Evolutionary conservation across 306 rosid species (phyloP).

Genomic region (Vachellia collinsii): DNA sequence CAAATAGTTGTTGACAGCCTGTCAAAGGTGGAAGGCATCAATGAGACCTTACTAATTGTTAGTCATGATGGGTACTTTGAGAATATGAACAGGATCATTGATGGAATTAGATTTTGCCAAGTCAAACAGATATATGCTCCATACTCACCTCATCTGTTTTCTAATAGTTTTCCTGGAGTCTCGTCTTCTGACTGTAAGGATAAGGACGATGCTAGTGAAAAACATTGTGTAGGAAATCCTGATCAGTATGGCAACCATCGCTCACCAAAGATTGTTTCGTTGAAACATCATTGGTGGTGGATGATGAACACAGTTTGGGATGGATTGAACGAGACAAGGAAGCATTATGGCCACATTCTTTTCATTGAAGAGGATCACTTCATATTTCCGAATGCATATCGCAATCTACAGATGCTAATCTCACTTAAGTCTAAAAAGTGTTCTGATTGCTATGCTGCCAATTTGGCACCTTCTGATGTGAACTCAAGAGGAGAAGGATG

Average conservation of each 20-base stretch:
- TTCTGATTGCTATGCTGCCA: slow-evolving; percentile 89
- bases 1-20: slow-evolving; percentile 76
- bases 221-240: slow-evolving; percentile 68
- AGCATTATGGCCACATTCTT: slow-evolving; percentile 71
- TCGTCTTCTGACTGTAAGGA: slow-evolving; percentile 73
- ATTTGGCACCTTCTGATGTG: slow-evolving; percentile 97
- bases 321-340: slow-evolving; percentile 75
- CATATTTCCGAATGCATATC: slow-evolving; percentile 86
- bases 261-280: slow-evolving; percentile 78
- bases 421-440: slow-evolving; percentile 71
- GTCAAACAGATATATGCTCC: slow-evolving; percentile 93
- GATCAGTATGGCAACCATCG: slow-evolving; percentile 96
- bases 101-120: slow-evolving; percentile 74
- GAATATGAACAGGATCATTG: slow-evolving; percentile 76
- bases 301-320: slow-evolving; percentile 97
- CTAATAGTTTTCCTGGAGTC: slow-evolving; percentile 74
- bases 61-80: slow-evolving; percentile 95
- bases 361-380: slow-evolving; percentile 96
- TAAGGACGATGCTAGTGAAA: slow-evolving; percentile 47
- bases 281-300: slow-evolving; percentile 99
- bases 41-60: slow-evolving; percentile 81
- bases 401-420: slow-evolving; percentile 71
- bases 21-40: slow-evolving; percentile 76
- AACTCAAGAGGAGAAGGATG: slow-evolving; percentile 85
- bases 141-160: slow-evolving; percentile 84